Base-by-base conservation (phyloP, 345 rosid species). In the Lumnitzera littorea region DNA sequence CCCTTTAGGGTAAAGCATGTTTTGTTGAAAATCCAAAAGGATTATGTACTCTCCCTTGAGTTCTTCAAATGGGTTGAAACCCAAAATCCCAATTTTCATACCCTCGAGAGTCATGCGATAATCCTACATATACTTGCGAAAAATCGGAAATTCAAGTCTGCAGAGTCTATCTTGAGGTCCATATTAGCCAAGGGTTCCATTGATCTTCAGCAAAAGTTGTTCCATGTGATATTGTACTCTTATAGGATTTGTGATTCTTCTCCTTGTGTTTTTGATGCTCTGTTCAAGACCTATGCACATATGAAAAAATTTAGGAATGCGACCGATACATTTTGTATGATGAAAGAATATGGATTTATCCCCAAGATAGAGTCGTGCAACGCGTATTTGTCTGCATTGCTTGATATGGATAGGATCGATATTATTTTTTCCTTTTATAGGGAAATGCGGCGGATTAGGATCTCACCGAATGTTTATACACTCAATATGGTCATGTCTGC, bases 291-390 rank as follows among this genome's bases (percentile, higher is more conserved):
- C 10, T 80, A 61, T 51, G 90, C 92, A 1, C 95, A 79, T 59
- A 12, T 78, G 82, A 89, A 78, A 73, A 91, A 80, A 77, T 79
- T 89, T 48, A 75, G 96, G 75, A 57, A 73, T 56, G 95, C 98
- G 3, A 78, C 83, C 0, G 81, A 81, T 66, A 61, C 82, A 1
- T 91, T 85, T 74, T 24, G 20, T 50, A 70, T 60, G 62, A 91
- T 91, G 92, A 89, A 67, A 73, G 86, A 67, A 48, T 87, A 80
- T 20, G 96, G 96, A 2, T 76, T 87, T 56, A 59, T 83, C 53
- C 96, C 96, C 0, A 75, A 70, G 11, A 67, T 86, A 29, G 85
- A 87, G 66, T 89, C 98, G 24, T 89, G 96, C 72, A 91, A 91
- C 55, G 86, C 91, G 13, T 91, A 72, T 73, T 54, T 91, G 80